Base-by-base conservation (phyloP, 495 filamentous ascomycete species). In the Xylaria sp. region DNA sequence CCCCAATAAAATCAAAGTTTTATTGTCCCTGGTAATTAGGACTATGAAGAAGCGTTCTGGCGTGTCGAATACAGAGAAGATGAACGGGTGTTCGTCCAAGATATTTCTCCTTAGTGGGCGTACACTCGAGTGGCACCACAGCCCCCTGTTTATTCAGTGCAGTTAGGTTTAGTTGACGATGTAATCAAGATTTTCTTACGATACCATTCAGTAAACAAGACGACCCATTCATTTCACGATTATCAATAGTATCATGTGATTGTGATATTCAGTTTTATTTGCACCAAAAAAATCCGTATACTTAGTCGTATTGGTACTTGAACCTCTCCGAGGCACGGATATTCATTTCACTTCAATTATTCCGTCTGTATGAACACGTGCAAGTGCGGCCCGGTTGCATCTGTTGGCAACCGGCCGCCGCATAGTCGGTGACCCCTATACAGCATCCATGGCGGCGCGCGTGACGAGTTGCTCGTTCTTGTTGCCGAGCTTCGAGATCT, bases 381-480 rank as follows among this genome's bases (percentile, higher is more conserved):
- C 26, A 4, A 21, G 1, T 11, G 11, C 8, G 48, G 2, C 24
- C 50, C 11, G 50, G 21, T 5, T 31, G 29, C 24, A 55, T 55
- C 15, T 55, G 4, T 26, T 53, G 11, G 12, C 2, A 29, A 53
- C 12, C 3, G 29, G 29, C 17, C 53, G 35, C 29, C 50, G 29
- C 50, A 29, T 5, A 11, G n/a, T n/a, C 48, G 37, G 17, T 15
- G 15, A 26, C 4, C 9, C 19, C 86, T 85, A 97, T 48, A 98
- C 90, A 29, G 93, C 93, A 83, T 98, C 94, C 86, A 97, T 94
- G 63, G 87, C 90, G 26, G 94, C 94, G 76, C 95, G 83, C 40
- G 93, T 97, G 14, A 90, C 96, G 62, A 99, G 82, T 79, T 97
- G 95, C 84, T 99, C 96, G 77, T 97, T 97, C 85, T 98, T 98